These are phyloP conservation scores for Catharanthus roseus DNA, from an alignment of 257 asterid genomes.

Conservation along the genomic window DNA sequence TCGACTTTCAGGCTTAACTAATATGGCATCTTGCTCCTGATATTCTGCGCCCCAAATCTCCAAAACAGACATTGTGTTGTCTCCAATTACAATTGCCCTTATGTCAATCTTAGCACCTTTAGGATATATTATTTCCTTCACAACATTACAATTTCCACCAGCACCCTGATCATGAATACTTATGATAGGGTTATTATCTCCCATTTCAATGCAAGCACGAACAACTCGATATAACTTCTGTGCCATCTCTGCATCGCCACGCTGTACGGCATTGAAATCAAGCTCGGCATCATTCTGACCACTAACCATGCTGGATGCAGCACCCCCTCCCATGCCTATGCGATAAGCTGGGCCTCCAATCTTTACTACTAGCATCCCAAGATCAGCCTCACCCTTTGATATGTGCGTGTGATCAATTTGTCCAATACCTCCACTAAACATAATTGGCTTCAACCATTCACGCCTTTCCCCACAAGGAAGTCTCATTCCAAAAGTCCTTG, in stretches of 20 bases:
- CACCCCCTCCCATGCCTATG: slow-evolving; percentile 99
- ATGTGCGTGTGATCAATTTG: slow-evolving; percentile 81
- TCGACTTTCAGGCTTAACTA: slow-evolving; percentile 84
- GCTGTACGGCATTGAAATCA: slow-evolving; percentile 83
- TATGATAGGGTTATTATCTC: slow-evolving; percentile 74
- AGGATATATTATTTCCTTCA: slow-evolving; percentile 72
- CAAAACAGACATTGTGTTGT: slow-evolving; percentile 83
- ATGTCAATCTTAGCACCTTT: slow-evolving; percentile 85
- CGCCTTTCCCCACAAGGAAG: slow-evolving; percentile 83
- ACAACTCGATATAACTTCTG: slow-evolving; percentile 86
- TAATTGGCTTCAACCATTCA: slow-evolving; percentile 95
- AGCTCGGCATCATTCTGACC: slow-evolving; percentile 93
- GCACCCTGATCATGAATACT: slow-evolving; percentile 96
- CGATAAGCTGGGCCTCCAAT: slow-evolving; percentile 98
- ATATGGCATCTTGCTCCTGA: slow-evolving; percentile 97
- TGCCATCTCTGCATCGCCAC: slow-evolving; percentile 96
- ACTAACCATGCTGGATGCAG: slow-evolving; percentile 99
- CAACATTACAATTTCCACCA: slow-evolving; percentile 76
- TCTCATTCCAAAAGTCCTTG: slow-evolving; percentile 88
- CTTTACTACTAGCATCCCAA: slow-evolving; percentile 94
- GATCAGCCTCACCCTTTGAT: slow-evolving; percentile 77
- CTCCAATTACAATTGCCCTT: slow-evolving; percentile 84
- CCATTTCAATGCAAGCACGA: slow-evolving; percentile 89
- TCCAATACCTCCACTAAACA: slow-evolving; percentile 95
- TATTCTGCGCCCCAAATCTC: slow-evolving; percentile 99